A percentile compares a stretch with the other conserved stretches of the same genome.
Conservation (phyloP, 208 protist species). For the Plasmodiophora brassicae region DNA sequence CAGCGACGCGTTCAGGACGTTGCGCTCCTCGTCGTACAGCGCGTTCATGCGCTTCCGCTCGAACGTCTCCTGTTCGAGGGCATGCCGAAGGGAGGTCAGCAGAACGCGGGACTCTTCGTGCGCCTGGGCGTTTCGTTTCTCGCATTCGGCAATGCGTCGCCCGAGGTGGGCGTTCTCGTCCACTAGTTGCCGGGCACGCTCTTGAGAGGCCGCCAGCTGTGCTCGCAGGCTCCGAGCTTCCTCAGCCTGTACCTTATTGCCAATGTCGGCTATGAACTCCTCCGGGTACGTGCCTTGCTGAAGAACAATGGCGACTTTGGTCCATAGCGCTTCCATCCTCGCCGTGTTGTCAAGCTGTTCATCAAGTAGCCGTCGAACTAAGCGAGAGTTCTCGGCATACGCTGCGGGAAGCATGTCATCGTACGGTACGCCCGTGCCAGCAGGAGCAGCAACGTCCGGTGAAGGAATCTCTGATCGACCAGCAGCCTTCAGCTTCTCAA, state of each 20-base stretch:
- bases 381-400: not conserved
- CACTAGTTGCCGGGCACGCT: not conserved
- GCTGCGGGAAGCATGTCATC: not conserved
- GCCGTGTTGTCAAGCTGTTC: not conserved
- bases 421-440: not conserved
- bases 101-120: not conserved
- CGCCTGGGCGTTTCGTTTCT: not conserved
- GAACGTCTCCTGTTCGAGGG: not conserved
- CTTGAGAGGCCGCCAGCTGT: not conserved
- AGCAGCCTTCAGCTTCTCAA: not conserved
- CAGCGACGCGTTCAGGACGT: not conserved
- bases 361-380: not conserved
- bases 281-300: not conserved
- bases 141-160: not conserved
- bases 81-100: not conserved
- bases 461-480: not conserved
- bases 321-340: not conserved
- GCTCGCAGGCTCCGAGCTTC: not conserved
- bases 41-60: not conserved
- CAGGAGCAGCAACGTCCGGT: not conserved
- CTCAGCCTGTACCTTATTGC: not conserved
- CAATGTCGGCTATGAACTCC: not conserved
- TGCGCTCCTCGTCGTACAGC: not conserved
- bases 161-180: not conserved
- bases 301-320: not conserved